Conservation (phyloP, 805 yeast genomes). For the Nakazawaea populi region DNA sequence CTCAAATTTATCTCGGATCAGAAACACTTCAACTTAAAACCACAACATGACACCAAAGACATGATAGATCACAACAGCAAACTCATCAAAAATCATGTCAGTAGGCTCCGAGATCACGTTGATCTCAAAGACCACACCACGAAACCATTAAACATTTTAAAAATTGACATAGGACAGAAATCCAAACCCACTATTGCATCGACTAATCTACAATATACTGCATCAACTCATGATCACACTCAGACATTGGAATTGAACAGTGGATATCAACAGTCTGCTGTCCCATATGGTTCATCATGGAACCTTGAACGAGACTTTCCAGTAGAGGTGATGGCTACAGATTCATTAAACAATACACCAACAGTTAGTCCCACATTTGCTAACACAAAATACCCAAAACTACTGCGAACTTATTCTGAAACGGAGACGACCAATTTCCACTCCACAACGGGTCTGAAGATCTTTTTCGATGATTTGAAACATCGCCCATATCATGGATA, state of each 20-base stretch:
- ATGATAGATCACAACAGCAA: neutral
- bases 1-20: neutral
- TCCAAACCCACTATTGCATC: slow-evolving; percentile 9
- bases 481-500: slow-evolving; percentile 35
- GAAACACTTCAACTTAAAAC: neutral
- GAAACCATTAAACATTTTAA: neutral
- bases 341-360: slow-evolving; percentile 15
- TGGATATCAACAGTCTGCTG: neutral
- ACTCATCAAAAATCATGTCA: neutral
- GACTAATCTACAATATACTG: slow-evolving; percentile 9
- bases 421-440: slow-evolving; percentile 59
- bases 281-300: neutral
- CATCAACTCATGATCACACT: slow-evolving; percentile 7
- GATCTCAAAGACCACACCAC: neutral
- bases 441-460: slow-evolving; percentile 44
- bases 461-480: slow-evolving; percentile 42
- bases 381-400: neutral
- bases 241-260: slow-evolving; percentile 4
- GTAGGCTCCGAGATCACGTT: neutral
- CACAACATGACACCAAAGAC: neutral
- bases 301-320: slow-evolving; percentile 10
- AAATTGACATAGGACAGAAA: slow-evolving; percentile 1
- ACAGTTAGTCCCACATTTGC: no score
- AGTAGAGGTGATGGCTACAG: slow-evolving; percentile 10
- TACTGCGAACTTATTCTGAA: slow-evolving; percentile 58